Conservation (phyloP, 1,284 basidiomycete species). For the Ceratobasidium sp. region DNA sequence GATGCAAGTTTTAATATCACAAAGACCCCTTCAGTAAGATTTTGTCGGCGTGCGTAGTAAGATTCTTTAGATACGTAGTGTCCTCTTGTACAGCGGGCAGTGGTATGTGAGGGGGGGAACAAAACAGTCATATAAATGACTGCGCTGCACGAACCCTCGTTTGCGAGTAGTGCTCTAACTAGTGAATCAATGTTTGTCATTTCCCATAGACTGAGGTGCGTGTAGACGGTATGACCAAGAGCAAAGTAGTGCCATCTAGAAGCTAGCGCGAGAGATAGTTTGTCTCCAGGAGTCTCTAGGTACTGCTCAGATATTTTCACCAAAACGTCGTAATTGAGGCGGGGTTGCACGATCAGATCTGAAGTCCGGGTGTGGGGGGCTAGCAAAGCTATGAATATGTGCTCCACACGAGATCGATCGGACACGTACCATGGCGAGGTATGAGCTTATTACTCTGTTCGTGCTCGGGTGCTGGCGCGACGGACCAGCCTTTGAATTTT, state of each 20-base stretch:
- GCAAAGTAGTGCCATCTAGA: slow-evolving; percentile 11
- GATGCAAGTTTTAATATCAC: neutral
- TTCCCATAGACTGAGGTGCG: neutral
- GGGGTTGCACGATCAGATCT: neutral
- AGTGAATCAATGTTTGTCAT: neutral
- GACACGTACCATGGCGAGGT: too few relatives aligned
- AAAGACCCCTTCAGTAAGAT: neutral
- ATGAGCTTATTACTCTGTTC: too few relatives aligned
- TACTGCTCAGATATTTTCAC: neutral
- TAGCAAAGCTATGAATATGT: too few relatives aligned
- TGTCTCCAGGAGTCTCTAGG: neutral
- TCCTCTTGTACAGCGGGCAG: too few relatives aligned
- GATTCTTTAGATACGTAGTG: neutral
- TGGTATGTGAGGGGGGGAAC: neutral
- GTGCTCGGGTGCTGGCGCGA: too few relatives aligned
- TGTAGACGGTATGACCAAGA: slow-evolving; percentile 5
- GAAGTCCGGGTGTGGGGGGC: too few relatives aligned
- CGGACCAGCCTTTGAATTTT: too few relatives aligned
- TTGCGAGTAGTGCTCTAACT: neutral
- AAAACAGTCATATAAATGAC: neutral
- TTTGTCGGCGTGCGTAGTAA: neutral
- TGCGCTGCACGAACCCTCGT: neutral
- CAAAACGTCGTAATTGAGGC: neutral
- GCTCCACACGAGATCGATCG: too few relatives aligned
- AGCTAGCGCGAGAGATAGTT: neutral